A percentile compares a stretch with the other conserved stretches of the same genome.
Evolutionary conservation across 805 yeast species (phyloP).

Genomic region (Cyberlindnera lachancei): DNA sequence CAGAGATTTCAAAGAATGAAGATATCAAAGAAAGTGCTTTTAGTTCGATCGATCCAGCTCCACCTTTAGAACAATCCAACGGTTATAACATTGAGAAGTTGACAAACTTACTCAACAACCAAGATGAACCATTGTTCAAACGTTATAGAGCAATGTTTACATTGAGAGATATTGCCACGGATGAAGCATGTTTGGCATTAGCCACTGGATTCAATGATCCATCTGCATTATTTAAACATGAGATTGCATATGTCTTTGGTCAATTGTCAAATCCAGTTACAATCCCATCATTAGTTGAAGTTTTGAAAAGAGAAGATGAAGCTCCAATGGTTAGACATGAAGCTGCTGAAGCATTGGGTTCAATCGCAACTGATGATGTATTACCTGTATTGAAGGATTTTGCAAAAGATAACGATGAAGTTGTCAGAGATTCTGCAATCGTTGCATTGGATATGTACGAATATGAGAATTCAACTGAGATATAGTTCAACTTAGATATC

Average conservation of each 20-base stretch:
- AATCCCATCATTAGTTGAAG: conserved; percentile 80
- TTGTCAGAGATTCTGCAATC: conserved; percentile 93
- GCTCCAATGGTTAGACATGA: conserved; percentile 99
- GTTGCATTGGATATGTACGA: conserved; percentile 99
- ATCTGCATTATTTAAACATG: conserved; percentile 93
- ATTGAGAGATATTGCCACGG: conserved; percentile 87
- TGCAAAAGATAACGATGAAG: conserved; percentile 74
- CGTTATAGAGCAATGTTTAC: conserved; percentile 99
- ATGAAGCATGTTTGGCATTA: conserved; percentile 87
- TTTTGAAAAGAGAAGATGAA: conserved; percentile 67
- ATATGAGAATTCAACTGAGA: conserved; percentile 75
- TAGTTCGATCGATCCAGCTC: conserved; percentile 95
- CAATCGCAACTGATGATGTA: conserved; percentile 94
- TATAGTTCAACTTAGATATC: too few relatives aligned
- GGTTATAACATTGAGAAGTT: conserved; percentile 59
- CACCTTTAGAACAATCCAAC: conserved; percentile 73
- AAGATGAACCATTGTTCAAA: conserved; percentile 72
- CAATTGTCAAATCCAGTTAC: conserved; percentile 91
- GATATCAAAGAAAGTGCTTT: conserved; percentile 67
- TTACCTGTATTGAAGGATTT: conserved; percentile 78
- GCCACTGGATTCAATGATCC: conserved; percentile 87
- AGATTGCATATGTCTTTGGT: conserved; percentile 96
- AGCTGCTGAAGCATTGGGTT: conserved; percentile 97
- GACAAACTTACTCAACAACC: conserved; percentile 65
- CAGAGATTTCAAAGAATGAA: conserved; percentile 60